Evolutionary conservation across 78 protist species (phyloP).

Genomic region (Dictyostelium brefeldianum): DNA sequence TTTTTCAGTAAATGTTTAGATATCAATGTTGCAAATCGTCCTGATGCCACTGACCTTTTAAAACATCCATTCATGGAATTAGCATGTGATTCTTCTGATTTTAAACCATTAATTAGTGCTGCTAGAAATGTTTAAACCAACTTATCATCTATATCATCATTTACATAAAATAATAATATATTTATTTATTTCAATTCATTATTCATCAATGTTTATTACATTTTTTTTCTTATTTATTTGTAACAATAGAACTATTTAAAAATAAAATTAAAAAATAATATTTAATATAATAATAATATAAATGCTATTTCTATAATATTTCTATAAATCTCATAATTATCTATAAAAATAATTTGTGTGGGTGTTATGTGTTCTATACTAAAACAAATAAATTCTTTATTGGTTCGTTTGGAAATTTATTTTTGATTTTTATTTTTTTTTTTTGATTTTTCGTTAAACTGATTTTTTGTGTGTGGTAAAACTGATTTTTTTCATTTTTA

Average conservation of each 20-base stretch:
- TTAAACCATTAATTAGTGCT: constrained; percentile 71
- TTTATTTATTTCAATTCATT: no score
- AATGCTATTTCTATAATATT: no score
- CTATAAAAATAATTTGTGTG: no score
- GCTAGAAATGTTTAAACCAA: constrained; percentile 49
- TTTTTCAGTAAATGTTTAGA: constrained; percentile 90
- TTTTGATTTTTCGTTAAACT: background rate
- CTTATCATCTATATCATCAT: background rate
- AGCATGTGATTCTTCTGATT: constrained; percentile 63
- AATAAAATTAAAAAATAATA: background rate
- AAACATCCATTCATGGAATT: constrained; percentile 75
- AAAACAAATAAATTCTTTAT: no score
- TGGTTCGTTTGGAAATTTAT: no score
- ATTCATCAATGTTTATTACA: background rate
- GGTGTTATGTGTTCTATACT: no score
- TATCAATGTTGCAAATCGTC: constrained; percentile 78
- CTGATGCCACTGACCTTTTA: constrained; percentile 54
- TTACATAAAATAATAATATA: background rate
- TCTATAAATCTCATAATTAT: no score
- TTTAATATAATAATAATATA: no score
- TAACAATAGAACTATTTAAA: background rate
- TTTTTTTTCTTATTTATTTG: background rate
- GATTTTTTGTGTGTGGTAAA: background rate
- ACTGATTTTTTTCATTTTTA: background rate
- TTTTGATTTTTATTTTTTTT: no score